Evolutionary conservation across 768 basidiomycete species (phyloP).

Genomic region (Boletus bicolor): DNA sequence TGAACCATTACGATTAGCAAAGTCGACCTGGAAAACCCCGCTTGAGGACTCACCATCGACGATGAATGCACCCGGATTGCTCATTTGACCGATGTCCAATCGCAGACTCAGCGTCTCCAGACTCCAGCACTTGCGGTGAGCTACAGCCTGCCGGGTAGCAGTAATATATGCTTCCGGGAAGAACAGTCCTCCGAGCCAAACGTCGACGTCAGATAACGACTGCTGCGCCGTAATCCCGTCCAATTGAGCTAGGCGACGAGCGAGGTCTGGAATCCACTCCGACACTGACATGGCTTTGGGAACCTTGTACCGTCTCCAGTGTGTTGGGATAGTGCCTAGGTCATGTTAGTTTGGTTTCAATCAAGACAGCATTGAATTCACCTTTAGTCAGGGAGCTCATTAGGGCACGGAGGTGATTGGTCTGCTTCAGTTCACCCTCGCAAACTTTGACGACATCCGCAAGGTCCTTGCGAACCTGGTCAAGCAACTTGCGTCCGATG

Average conservation of each 20-base stretch:
- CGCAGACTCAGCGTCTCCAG: conserved; percentile 81
- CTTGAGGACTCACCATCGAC: conserved; percentile 70
- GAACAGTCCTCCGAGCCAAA: conserved; percentile 93
- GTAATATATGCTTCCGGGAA: conserved; percentile 97
- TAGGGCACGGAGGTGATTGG: conserved; percentile 89
- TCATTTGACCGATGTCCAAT: conserved; percentile 79
- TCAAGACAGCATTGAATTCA: conserved; percentile 26
- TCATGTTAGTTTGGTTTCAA: conserved; percentile 10
- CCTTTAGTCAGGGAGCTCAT: conserved; percentile 92
- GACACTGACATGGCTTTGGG: conserved; percentile 76
- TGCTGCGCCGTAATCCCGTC: conserved; percentile 57
- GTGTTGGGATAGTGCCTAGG: conserved; percentile 79
- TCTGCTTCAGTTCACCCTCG: conserved; percentile 86
- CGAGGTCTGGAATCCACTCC: conserved; percentile 82
- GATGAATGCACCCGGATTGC: conserved; percentile 75
- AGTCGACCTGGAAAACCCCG: background rate
- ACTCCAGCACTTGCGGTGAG: conserved; percentile 89
- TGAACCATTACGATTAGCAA: conserved; percentile 31
- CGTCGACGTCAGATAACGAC: conserved; percentile 65
- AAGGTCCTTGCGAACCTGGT: conserved; percentile 77
- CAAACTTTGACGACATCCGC: conserved; percentile 80
- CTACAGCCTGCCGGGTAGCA: conserved; percentile 93
- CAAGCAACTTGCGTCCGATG: conserved; percentile 77
- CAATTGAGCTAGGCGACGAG: conserved; percentile 79
- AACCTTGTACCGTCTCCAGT: conserved; percentile 91